These are phyloP conservation scores for Ceratobasidium sp. DNA, from an alignment of 1,284 basidiomycete genomes.

Conservation along the genomic window DNA sequence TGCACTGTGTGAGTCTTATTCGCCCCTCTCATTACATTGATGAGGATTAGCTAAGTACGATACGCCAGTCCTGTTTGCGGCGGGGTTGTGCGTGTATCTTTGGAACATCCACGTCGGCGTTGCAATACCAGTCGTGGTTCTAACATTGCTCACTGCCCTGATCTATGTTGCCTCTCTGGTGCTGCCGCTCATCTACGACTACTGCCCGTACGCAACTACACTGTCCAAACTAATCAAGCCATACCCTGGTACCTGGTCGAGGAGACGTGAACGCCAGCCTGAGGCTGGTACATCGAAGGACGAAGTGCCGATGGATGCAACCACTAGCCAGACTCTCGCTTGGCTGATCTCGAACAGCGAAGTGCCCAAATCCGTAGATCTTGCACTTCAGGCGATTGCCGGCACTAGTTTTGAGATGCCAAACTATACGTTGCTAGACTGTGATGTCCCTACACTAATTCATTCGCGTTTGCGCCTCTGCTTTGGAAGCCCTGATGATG, in stretches of 20 bases:
- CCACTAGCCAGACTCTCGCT: constrained; percentile 16
- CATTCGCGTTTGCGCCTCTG: no score
- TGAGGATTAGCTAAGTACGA: not conserved
- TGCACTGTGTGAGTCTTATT: constrained; percentile 15
- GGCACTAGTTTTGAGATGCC: not conserved
- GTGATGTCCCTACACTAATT: not conserved
- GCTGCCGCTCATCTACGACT: not conserved
- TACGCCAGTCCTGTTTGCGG: constrained; percentile 4
- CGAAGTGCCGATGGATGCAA: constrained; percentile 14
- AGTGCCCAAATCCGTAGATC: not conserved
- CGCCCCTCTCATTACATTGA: no score
- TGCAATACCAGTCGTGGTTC: not conserved
- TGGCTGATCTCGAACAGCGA: constrained; percentile 18
- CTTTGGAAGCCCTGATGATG: no score
- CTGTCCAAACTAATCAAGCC: not conserved
- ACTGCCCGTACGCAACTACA: not conserved
- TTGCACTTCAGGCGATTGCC: constrained; percentile 7
- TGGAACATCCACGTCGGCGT: not conserved
- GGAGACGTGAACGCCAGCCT: no score
- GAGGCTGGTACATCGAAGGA: not conserved
- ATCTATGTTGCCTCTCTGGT: not conserved
- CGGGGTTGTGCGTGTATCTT: not conserved
- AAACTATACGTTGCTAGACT: not conserved
- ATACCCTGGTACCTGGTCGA: not conserved
- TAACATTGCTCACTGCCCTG: not conserved